Evolutionary conservation across 1,284 basidiomycete species (phyloP).

Genomic region (Exobasidium rhododendri): DNA sequence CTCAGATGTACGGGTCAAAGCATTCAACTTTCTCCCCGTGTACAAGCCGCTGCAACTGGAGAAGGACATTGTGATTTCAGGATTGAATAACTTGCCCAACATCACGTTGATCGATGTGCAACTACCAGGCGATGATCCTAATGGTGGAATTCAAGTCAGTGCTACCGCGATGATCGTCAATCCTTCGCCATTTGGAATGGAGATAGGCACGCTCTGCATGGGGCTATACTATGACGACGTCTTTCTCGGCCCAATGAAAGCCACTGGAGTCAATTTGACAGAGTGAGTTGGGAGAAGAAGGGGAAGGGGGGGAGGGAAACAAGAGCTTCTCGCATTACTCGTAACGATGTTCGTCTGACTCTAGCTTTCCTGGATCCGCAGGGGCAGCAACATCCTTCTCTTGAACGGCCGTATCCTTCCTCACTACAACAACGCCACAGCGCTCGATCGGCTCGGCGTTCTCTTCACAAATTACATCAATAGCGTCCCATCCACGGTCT

Average conservation of each 20-base stretch:
- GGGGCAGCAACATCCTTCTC: slow-evolving; percentile 65
- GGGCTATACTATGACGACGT: slow-evolving; percentile 65
- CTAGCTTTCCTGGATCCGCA: too few relatives aligned
- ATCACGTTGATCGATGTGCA: slow-evolving; percentile 66
- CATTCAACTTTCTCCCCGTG: slow-evolving; percentile 58
- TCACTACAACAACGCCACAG: slow-evolving; percentile 60
- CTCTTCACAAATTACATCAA: slow-evolving; percentile 75
- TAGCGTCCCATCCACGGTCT: slow-evolving; percentile 63
- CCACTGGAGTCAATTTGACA: slow-evolving; percentile 41
- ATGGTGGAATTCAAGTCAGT: slow-evolving; percentile 67
- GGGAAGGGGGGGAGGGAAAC: too few relatives aligned
- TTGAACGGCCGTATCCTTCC: slow-evolving; percentile 65
- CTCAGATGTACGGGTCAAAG: slow-evolving; percentile 65
- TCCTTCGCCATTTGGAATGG: slow-evolving; percentile 69
- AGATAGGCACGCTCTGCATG: slow-evolving; percentile 69
- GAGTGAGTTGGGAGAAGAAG: too few relatives aligned
- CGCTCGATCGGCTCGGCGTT: slow-evolving; percentile 63
- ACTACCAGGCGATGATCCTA: slow-evolving; percentile 69
- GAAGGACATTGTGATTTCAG: slow-evolving; percentile 57
- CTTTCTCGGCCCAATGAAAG: slow-evolving; percentile 64
- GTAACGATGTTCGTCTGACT: slow-evolving; percentile 14
- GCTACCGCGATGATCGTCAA: slow-evolving; percentile 66
- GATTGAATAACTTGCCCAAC: slow-evolving; percentile 68
- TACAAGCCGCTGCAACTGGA: slow-evolving; percentile 40
- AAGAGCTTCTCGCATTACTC: too few relatives aligned